These are phyloP conservation scores for Hordeum vulgare DNA, from an alignment of 176 grass and related monocot genomes.

Conservation along the genomic window DNA sequence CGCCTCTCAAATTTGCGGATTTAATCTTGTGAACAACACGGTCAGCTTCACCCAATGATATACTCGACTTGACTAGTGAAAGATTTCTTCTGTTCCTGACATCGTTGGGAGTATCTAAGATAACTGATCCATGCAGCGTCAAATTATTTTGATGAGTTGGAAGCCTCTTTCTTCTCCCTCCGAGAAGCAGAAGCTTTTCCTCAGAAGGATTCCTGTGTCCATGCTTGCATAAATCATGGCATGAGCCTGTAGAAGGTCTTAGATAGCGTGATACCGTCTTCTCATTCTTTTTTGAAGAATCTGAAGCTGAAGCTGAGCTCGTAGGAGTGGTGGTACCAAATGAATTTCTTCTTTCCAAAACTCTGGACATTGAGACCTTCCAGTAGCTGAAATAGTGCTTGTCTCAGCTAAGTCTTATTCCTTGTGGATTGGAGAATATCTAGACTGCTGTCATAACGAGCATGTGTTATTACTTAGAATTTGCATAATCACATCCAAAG, in stretches of 20 bases:
- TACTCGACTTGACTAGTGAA: conserved; percentile 25
- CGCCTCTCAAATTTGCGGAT: conserved; percentile 31
- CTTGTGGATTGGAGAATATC: not conserved
- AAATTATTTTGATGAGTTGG: conserved; percentile 37
- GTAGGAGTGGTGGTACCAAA: conserved; percentile 24
- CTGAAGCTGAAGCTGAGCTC: conserved; percentile 23
- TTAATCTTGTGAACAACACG: not conserved
- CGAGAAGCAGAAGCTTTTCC: conserved; percentile 23
- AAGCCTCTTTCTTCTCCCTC: conserved; percentile 46
- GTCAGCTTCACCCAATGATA: conserved; percentile 30
- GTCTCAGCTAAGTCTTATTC: not conserved
- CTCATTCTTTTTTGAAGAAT: conserved; percentile 36
- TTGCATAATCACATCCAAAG: not conserved
- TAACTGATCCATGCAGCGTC: conserved; percentile 27
- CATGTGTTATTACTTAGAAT: not conserved
- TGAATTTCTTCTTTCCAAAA: conserved; percentile 35
- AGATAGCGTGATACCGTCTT: conserved; percentile 59
- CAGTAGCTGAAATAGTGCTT: not conserved
- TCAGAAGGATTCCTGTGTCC: conserved; percentile 45
- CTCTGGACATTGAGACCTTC: conserved; percentile 40
- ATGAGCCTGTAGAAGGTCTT: conserved; percentile 66
- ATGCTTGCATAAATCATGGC: conserved; percentile 94
- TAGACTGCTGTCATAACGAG: conserved; percentile 3
- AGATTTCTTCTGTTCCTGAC: conserved; percentile 7
- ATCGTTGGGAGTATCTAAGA: conserved; percentile 36